Conservation (phyloP, 306 rosid genomes). For the Medicago ruthenica region DNA sequence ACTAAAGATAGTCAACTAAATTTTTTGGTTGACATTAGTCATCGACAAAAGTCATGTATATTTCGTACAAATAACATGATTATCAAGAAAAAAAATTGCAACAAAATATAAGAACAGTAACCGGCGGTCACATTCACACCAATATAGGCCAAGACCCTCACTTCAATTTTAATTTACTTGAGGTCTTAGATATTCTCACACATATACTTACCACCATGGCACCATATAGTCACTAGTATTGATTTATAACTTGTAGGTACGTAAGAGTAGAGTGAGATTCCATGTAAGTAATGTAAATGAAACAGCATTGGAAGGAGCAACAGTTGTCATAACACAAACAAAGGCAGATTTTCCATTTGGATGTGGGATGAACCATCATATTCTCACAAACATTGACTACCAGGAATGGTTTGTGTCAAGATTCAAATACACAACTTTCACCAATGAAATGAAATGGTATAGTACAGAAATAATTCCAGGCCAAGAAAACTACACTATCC, state of each 20-base stretch:
- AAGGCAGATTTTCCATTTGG: conserved; percentile 66
- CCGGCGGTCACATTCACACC: too few relatives aligned
- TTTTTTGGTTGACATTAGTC: too few relatives aligned
- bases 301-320: conserved; percentile 58
- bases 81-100: too few relatives aligned
- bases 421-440: conserved; percentile 69
- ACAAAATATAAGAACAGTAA: background rate
- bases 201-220: too few relatives aligned
- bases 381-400: conserved; percentile 58
- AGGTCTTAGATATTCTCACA: too few relatives aligned
- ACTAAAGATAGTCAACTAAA: background rate
- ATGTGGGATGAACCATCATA: conserved; percentile 62
- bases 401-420: conserved; percentile 68
- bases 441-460: conserved; percentile 88
- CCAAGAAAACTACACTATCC: conserved; percentile 62
- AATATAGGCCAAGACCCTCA: too few relatives aligned
- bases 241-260: conserved; percentile 53
- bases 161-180: too few relatives aligned
- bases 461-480: conserved; percentile 62
- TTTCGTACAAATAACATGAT: background rate
- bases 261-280: conserved; percentile 62
- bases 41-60: background rate
- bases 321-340: conserved; percentile 44
- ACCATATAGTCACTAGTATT: too few relatives aligned
- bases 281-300: conserved; percentile 50